Evolutionary conservation across 441 rosid species (phyloP).

Genomic region (Adansonia madagascariensis): DNA sequence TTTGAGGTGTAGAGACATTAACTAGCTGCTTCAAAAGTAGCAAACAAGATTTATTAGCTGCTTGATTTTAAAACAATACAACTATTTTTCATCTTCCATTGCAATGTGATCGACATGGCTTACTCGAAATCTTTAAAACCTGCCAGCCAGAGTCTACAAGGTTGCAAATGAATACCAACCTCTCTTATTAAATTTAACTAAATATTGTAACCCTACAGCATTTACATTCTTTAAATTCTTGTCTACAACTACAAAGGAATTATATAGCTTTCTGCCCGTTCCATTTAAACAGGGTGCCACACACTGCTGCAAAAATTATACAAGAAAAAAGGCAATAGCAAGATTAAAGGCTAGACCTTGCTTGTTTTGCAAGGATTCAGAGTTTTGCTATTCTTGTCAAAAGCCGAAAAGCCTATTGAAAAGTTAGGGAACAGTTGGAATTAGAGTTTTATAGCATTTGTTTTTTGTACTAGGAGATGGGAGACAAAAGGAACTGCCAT

Average conservation of each 20-base stretch:
- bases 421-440: neutral
- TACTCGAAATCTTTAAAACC: neutral
- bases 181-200: slow-evolving; percentile 11
- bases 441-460: neutral
- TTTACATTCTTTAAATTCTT: slow-evolving; percentile 11
- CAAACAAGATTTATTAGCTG: neutral
- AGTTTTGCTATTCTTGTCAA: neutral
- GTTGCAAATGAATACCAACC: neutral
- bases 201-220: neutral
- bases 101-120: neutral
- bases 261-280: neutral
- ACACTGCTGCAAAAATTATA: neutral
- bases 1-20: neutral
- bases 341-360: neutral
- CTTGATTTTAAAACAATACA: neutral
- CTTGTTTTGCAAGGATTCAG: slow-evolving; percentile 16
- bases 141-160: neutral
- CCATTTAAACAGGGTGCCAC: neutral
- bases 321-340: neutral
- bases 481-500: neutral
- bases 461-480: neutral
- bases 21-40: slow-evolving; percentile 12
- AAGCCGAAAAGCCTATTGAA: neutral
- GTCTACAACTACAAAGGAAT: neutral
- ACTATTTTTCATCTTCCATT: neutral